Conservation (phyloP, 2,329 filamentous ascomycete genomes). For the Herpotrichia juniperi region DNA sequence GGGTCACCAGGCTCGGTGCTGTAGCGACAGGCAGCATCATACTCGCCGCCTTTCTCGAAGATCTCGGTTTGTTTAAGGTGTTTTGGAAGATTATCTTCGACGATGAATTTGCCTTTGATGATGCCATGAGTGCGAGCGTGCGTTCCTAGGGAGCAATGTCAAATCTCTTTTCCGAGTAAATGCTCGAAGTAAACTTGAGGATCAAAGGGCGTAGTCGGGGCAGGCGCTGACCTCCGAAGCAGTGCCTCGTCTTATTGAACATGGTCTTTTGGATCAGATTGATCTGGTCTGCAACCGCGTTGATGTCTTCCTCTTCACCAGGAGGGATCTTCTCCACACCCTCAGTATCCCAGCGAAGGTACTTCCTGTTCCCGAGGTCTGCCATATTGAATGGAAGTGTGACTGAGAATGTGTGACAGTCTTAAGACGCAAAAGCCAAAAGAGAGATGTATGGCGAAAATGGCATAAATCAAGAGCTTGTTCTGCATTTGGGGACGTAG, state of each 20-base stretch:
- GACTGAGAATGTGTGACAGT: no score
- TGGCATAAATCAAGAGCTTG: no score
- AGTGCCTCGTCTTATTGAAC: constrained; percentile 50
- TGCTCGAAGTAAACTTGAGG: no score
- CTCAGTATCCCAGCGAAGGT: constrained; percentile 49
- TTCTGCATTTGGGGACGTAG: no score
- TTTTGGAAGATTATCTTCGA: constrained; percentile 49
- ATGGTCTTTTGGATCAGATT: constrained; percentile 54
- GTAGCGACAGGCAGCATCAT: constrained; percentile 45
- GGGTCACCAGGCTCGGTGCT: constrained; percentile 48
- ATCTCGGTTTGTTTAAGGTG: constrained; percentile 53
- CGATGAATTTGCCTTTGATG: constrained; percentile 55
- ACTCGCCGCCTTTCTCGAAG: constrained; percentile 40
- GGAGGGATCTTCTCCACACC: constrained; percentile 49
- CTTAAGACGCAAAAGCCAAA: no score
- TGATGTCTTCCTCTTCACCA: constrained; percentile 52
- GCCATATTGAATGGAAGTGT: no score
- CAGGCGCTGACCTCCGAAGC: constrained; percentile 28
- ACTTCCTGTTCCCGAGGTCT: no score
- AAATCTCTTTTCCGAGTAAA: constrained; percentile 2
- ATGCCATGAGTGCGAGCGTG: constrained; percentile 57
- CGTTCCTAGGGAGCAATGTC: constrained; percentile 38
- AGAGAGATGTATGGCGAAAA: no score
- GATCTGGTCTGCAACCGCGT: constrained; percentile 54
- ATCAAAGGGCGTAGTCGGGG: no score